These are phyloP conservation scores for Geotrichum siamense DNA, from an alignment of 1,139 yeast species.

Conservation along the genomic window DNA sequence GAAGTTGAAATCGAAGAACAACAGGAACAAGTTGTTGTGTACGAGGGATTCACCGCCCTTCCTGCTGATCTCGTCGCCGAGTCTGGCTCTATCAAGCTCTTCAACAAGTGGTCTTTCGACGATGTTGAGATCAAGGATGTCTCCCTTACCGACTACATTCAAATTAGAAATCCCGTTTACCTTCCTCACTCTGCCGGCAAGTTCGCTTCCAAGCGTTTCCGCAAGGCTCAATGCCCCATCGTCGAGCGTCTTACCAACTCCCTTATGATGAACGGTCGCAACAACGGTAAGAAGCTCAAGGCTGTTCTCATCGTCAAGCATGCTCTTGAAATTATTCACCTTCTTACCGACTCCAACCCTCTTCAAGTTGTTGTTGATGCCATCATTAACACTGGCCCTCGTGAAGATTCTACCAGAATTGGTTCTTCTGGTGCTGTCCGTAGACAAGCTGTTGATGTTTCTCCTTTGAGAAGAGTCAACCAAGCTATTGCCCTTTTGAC, in stretches of 20 bases:
- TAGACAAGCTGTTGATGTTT: constrained; percentile 99
- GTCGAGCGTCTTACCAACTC: constrained; percentile 99
- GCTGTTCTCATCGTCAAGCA: constrained; percentile 99
- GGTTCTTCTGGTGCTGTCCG: constrained; percentile 99
- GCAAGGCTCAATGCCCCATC: constrained; percentile 99
- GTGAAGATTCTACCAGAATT: constrained; percentile 99
- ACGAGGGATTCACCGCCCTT: constrained; percentile 55
- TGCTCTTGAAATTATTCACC: constrained; percentile 96
- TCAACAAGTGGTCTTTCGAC: constrained; percentile 99
- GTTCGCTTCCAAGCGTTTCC: constrained; percentile 99
- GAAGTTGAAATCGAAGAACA: constrained; percentile 19
- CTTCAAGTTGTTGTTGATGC: constrained; percentile 99
- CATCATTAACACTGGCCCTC: constrained; percentile 99
- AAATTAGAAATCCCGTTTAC: constrained; percentile 95
- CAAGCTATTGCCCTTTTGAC: constrained; percentile 97
- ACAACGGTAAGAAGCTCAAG: constrained; percentile 99
- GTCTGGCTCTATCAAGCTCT: constrained; percentile 91
- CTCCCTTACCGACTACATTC: constrained; percentile 97
- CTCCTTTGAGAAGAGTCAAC: constrained; percentile 99
- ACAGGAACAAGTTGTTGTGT: constrained; percentile 22
- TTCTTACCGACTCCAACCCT: constrained; percentile 99
- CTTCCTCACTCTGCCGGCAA: constrained; percentile 99
- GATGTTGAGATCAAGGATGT: constrained; percentile 97
- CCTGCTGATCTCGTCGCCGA: constrained; percentile 97
- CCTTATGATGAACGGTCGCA: constrained; percentile 99